Base-by-base conservation (phyloP, 768 basidiomycete species). In the Tricholoma terreum region DNA sequence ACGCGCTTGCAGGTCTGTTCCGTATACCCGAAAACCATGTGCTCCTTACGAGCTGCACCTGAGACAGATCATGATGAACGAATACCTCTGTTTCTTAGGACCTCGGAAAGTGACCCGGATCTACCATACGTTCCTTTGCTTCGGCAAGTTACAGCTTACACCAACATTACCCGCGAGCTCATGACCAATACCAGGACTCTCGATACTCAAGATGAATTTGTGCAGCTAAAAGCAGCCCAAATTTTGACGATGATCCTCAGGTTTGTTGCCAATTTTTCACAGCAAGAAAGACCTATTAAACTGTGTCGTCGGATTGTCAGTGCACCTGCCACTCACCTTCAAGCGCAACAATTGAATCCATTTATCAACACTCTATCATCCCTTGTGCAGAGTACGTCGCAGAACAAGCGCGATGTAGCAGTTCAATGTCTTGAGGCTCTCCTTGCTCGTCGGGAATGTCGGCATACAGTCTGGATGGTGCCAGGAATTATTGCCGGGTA, bases 381-480 rank as follows among this genome's bases (percentile, higher is more conserved):
- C 8, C 77, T 92, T 55, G 76, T 91, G 2, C 83, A 86, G 72
- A 80, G 84, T 17, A 70, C 75, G 24, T 79, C 82, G 2, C 70
- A 77, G 4, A 84, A 90, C 65, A 88, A 86, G 65, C 89, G 89
- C 40, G 96, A 98, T 69, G 83, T 97, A 31, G 88, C 90, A 8
- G 91, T 97, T 3, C 96, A 97, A 69, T 94, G 92, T 65, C 80
- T 98, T 4, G 92, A 94, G 69, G 86, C 88, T 5, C 73, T 97
- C 21, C 75, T 98, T 14, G 82, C 94, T 14, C 84, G 89, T n/a
- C 84, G 85, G 30, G 85, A 92, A 65, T 89, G 85, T 58, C 82
- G 96, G 30, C 80, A 81, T 66, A 86, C 87, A 31, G 87, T 93
- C 14, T 97, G 95, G 95, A 75, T 71, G 21, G 86, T 83, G 45